Percentiles rank a stretch among this genome's conserved stretches.
These are phyloP conservation scores for Penicillium sumatraense DNA, from an alignment of 2,329 filamentous ascomycete genomes.

Conservation along the genomic window DNA sequence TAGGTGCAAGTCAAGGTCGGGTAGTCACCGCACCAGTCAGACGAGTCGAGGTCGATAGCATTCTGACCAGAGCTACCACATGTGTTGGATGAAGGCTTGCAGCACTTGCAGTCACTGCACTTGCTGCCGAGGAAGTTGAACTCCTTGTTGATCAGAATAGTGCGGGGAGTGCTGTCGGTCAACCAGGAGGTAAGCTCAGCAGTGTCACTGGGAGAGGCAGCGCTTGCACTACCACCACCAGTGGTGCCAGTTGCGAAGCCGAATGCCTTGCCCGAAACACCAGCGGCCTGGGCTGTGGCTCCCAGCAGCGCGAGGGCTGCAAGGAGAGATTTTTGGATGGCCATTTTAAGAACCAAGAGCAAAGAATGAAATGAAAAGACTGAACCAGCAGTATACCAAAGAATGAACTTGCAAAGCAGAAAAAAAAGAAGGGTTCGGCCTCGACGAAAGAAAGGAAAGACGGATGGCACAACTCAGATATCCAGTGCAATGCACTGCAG, in stretches of 20 bases:
- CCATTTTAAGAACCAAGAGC: slow-evolving; percentile 18
- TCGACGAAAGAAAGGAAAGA: slow-evolving; percentile 7
- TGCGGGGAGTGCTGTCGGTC: slow-evolving; percentile 57
- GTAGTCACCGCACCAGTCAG: slow-evolving; percentile 62
- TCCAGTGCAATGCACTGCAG: neutral
- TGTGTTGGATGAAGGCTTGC: slow-evolving; percentile 39
- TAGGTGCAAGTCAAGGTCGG: slow-evolving; percentile 48
- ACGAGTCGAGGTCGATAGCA: slow-evolving; percentile 57
- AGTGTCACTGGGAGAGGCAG: slow-evolving; percentile 58
- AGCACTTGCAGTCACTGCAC: slow-evolving; percentile 33
- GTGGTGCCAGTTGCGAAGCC: slow-evolving; percentile 60
- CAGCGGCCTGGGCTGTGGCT: slow-evolving; percentile 23
- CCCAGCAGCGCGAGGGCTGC: slow-evolving; percentile 24
- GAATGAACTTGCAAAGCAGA: neutral
- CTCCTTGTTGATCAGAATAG: slow-evolving; percentile 62
- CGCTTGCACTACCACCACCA: slow-evolving; percentile 59
- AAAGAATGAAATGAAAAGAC: neutral
- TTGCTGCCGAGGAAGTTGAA: slow-evolving; percentile 32
- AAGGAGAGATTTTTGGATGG: slow-evolving; percentile 23
- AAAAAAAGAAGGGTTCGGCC: slow-evolving; percentile 1
- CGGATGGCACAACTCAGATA: neutral
- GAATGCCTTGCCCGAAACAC: slow-evolving; percentile 38
- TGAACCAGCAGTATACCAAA: slow-evolving; percentile 13
- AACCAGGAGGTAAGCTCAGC: slow-evolving; percentile 63
- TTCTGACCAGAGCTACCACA: slow-evolving; percentile 54